These are phyloP conservation scores for Microthyrium microscopicum DNA, from an alignment of 2,329 filamentous ascomycete genomes.

Conservation along the genomic window DNA sequence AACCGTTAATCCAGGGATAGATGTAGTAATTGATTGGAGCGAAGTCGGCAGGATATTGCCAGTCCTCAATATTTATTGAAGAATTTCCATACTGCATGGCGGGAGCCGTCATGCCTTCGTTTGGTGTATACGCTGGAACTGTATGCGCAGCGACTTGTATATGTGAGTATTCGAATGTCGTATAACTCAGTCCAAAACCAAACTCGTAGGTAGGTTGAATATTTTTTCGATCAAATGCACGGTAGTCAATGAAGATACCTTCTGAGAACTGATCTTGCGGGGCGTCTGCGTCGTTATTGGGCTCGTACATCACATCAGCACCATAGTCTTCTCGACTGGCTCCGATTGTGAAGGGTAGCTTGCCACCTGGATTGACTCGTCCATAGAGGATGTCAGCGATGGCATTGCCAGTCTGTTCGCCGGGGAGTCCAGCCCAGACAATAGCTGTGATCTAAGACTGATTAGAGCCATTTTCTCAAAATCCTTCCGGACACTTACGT, in stretches of 20 bases:
- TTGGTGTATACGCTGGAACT: constrained; percentile 39
- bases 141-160: constrained; percentile 37
- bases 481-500: too few species aligned
- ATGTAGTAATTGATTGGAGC: constrained; percentile 40
- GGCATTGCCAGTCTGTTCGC: constrained; percentile 72
- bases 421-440: constrained; percentile 65
- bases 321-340: constrained; percentile 59
- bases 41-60: constrained; percentile 48
- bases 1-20: constrained; percentile 56
- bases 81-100: constrained; percentile 50
- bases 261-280: constrained; percentile 63
- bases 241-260: constrained; percentile 70
- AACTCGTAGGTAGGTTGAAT: constrained; percentile 64
- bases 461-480: too few species aligned
- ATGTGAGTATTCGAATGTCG: constrained; percentile 59
- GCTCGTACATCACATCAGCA: constrained; percentile 46
- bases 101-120: constrained; percentile 41
- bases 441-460: constrained; percentile 63
- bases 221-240: constrained; percentile 51
- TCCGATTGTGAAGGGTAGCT: constrained; percentile 75
- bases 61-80: constrained; percentile 47
- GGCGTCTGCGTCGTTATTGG: constrained; percentile 48
- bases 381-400: constrained; percentile 68
- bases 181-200: constrained; percentile 66
- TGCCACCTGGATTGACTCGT: constrained; percentile 63